These are phyloP conservation scores for Vanilla planifolia DNA, from an alignment of 106 monocot species.

Conservation along the genomic window DNA sequence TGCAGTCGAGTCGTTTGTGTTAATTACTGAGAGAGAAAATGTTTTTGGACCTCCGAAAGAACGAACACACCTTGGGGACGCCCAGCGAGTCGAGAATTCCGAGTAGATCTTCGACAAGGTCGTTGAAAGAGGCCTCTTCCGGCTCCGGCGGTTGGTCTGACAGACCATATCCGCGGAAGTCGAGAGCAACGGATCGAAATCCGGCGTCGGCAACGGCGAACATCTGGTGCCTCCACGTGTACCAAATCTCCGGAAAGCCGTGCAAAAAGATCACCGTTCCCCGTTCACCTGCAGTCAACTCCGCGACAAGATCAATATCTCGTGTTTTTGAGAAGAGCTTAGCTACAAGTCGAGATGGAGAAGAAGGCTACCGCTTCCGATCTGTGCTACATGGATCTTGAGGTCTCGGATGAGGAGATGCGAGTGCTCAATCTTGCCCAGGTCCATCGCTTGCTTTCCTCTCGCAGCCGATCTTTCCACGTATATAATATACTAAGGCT, in stretches of 20 bases:
- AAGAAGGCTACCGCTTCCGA: constrained; percentile 30
- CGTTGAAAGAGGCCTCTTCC: constrained; percentile 26
- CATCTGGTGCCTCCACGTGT: constrained; percentile 91
- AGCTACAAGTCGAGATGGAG: background rate
- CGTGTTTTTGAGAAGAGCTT: background rate
- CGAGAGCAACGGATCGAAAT: constrained; percentile 64
- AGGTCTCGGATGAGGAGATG: constrained; percentile 30
- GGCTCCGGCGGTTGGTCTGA: constrained; percentile 49
- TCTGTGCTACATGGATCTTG: constrained; percentile 49
- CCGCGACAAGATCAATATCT: background rate
- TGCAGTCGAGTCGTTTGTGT: background rate
- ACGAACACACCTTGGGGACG: constrained; percentile 44
- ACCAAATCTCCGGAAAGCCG: constrained; percentile 92
- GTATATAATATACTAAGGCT: too few species aligned
- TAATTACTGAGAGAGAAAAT: background rate
- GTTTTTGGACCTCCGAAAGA: background rate
- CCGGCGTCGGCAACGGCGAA: constrained; percentile 56
- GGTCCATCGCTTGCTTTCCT: background rate
- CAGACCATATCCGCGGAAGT: constrained; percentile 62
- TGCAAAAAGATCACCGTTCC: constrained; percentile 61
- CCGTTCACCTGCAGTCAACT: constrained; percentile 24
- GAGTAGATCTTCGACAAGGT: constrained; percentile 47
- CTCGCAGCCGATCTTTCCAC: too few species aligned
- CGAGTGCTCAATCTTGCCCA: constrained; percentile 42
- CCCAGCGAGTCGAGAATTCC: constrained; percentile 42